Evolutionary conservation across 352 stramenopile genomes (phyloP), one percentile per base, ranked within the genome.

Genomic region (Globisporangium cederbergense): DNA sequence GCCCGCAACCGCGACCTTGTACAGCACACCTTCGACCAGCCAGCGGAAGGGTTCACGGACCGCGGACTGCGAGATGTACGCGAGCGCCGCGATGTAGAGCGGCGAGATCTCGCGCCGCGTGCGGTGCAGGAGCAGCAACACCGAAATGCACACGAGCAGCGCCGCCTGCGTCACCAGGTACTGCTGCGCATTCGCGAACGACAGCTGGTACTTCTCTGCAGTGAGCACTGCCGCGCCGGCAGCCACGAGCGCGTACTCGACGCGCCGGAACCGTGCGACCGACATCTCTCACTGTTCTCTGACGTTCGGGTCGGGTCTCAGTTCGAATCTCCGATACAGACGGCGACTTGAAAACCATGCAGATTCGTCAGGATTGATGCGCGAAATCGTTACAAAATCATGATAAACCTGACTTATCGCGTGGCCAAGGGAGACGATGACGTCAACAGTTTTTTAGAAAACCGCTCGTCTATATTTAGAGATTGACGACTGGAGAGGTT

Each of bases 71-170:
- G 67, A 38, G n/a, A 71, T 20, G 30, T 43, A 43, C 58, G 46
- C 25, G 51, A 62, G 46, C 50, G 79, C 51, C n/a, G 62, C 66
- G 20, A 58, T 52, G 63, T 83, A 83, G 30, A 79, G 61, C 18
- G 70, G 64, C 32, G 51, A 40, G 18, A 81, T 59, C 53, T 85
- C 67, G 20, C 45, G 67, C 28, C 76, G 68, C 50, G 68, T 63
- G n/a, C 67, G 66, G 53, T 85, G 76, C 30, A 70, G 30, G 25
- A 66, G 30, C 62, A 85, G 61, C 56, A 79, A 43, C 43, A 56
- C n/a, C 59, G 47, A 22, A 36, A 30, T 62, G 45, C 62, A 38
- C 62, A 72, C 36, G 6, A 43, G 55, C 45, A 70, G 34, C 28
- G 34, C 28, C 9, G 62, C 34, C 4, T 45, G 45, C 4, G 32